These are phyloP conservation scores for Juncus inflexus DNA, from an alignment of 176 grass and related monocot species.

Conservation along the genomic window DNA sequence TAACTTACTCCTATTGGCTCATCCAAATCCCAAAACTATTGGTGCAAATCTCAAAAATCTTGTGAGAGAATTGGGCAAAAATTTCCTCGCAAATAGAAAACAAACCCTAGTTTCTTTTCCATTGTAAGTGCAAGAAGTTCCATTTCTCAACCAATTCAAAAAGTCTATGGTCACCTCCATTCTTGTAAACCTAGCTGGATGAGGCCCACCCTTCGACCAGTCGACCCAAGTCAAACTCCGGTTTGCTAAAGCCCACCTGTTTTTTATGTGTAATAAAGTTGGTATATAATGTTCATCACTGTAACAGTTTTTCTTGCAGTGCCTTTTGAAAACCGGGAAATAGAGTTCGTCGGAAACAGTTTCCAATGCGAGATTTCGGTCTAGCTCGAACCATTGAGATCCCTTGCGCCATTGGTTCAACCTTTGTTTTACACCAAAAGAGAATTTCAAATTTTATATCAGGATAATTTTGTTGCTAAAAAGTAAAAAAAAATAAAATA, in stretches of 20 bases:
- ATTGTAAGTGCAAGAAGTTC: conserved; percentile 46
- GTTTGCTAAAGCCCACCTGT: neutral
- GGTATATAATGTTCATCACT: conserved; percentile 71
- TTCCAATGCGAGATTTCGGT: conserved; percentile 34
- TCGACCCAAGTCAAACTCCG: conserved; percentile 63
- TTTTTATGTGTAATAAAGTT: conserved; percentile 36
- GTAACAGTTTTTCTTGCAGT: conserved; percentile 54
- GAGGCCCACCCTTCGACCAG: conserved; percentile 56
- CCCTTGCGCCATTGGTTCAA: conserved; percentile 58
- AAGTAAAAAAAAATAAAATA: too few relatives aligned
- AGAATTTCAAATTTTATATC: too few relatives aligned
- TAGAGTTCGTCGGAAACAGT: conserved; percentile 39
- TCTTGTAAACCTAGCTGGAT: conserved; percentile 47
- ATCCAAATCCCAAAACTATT: conserved; percentile 60
- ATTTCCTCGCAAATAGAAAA: conserved; percentile 74
- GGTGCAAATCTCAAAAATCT: conserved; percentile 63
- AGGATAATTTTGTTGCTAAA: too few relatives aligned
- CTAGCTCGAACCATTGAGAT: conserved; percentile 69
- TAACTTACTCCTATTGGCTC: neutral
- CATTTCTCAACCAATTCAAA: conserved; percentile 40
- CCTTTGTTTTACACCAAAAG: neutral
- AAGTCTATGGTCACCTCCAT: conserved; percentile 53
- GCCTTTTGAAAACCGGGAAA: conserved; percentile 40
- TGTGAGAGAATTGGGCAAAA: conserved; percentile 53
- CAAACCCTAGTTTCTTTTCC: conserved; percentile 40